Base-by-base conservation (phyloP, 148 eudicot species). In the Cornus kousa region DNA sequence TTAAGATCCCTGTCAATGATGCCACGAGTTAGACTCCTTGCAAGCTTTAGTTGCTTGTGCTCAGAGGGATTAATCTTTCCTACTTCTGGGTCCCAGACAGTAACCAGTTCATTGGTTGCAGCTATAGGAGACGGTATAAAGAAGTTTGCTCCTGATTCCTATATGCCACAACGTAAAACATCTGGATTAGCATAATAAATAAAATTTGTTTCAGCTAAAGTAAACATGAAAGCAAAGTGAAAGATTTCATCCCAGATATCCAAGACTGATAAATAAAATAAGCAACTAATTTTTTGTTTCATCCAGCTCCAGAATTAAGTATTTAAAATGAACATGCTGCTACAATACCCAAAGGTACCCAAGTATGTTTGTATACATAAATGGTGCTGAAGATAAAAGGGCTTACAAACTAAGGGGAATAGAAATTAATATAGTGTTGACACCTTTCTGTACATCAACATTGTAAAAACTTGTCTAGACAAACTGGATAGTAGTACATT, bases 101-200 rank as follows among this genome's bases (percentile, higher is more conserved):
- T 90, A 80, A 95, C 99, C 74, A 95, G 87, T 83, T 95, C 99
- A 86, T 95, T 95, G 82, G 87, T 89, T 77, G 98, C 87, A 70
- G 97, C 90, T 66, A 96, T 86, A 39, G 98, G 95, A 76, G 97
- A 89, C 35, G 95, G 90, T 82, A 96, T 84, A 74, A 92, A 85
- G 77, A 93, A 89, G 82, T 96, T 96, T 78, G 97, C 92, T 78
- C 97, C 99, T 23, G 99, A 92, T 80, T 92, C 98, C 99, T 96
- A 76, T 83, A 86, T 59, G 66, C 48, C 20, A 77, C 43, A 12
- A 31, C 43, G 20, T 70, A 40, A 68, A 35, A 68, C 39, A 7
- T 28, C 12, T 66, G 14, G 37, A 33, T 16, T 40, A 48, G 11
- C 43, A 12, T 7, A 6, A 4, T 10, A 46, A 5, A 31, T 2